Percentiles rank a stretch among this genome's conserved stretches.
Conservation (phyloP, 1,284 basidiomycete genomes). For the Cerrena zonata region DNA sequence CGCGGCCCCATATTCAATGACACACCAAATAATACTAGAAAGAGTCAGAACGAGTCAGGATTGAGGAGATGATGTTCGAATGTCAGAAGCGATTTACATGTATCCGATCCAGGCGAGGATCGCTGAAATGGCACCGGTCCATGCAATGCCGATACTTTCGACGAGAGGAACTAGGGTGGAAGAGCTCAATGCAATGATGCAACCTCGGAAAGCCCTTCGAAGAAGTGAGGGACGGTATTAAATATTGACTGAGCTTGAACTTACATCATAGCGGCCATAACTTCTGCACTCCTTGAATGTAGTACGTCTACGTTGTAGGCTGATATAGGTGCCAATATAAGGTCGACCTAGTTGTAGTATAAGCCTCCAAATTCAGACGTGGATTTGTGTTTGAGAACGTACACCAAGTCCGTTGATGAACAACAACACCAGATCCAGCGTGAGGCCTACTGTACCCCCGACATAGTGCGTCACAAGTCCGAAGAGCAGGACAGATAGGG, state of each 20-base stretch:
- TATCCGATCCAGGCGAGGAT: conserved; percentile 40
- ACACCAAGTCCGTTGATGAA: conserved; percentile 49
- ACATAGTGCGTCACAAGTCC: conserved; percentile 35
- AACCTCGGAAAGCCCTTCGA: conserved; percentile 37
- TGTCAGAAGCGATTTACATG: conserved; percentile 30
- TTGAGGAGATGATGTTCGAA: conserved; percentile 1
- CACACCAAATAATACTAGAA: conserved; percentile 35
- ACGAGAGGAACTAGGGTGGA: conserved; percentile 47
- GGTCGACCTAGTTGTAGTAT: conserved; percentile 33
- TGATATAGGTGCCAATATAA: conserved; percentile 43
- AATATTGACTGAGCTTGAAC: background rate
- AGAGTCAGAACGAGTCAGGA: conserved; percentile 2
- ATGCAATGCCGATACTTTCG: conserved; percentile 46
- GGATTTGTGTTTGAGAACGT: conserved; percentile 18
- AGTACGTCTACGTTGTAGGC: conserved; percentile 53
- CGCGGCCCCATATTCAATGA: conserved; percentile 39
- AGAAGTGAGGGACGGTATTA: background rate
- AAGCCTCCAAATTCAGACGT: background rate
- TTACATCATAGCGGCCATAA: conserved; percentile 37
- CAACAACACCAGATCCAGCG: conserved; percentile 36
- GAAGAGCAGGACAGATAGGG: conserved; percentile 32
- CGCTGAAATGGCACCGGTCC: conserved; percentile 45
- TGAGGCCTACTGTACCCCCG: conserved; percentile 34
- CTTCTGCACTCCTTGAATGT: conserved; percentile 46
- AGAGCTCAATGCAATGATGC: conserved; percentile 35